phyloP scores from a whole-genome alignment of 768 basidiomycete genomes.

The Naganishia vishniacii region DNA sequence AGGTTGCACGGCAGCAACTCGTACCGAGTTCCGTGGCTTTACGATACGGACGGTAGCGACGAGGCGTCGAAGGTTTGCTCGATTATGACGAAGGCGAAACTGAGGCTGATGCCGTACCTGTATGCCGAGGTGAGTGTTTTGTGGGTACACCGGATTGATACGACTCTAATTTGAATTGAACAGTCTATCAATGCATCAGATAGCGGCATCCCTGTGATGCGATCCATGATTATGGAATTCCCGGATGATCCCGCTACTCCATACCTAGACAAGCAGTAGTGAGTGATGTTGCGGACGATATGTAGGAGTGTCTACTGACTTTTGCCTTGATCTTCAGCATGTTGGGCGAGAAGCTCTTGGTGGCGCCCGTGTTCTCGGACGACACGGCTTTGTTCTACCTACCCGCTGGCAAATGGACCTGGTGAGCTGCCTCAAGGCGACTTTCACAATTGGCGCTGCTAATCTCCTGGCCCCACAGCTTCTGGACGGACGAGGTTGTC shows the following conservation, averaged over 20 bases:
- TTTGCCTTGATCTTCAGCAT: conserved; percentile 33
- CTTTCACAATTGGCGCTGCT: neutral
- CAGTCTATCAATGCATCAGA: conserved; percentile 45
- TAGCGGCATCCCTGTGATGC: conserved; percentile 46
- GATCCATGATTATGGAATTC: conserved; percentile 47
- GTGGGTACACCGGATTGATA: too few relatives aligned
- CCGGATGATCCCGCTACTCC: conserved; percentile 42
- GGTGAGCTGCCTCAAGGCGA: conserved; percentile 11
- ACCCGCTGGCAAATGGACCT: conserved; percentile 46
- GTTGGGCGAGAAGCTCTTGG: conserved; percentile 45
- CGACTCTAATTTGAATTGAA: too few relatives aligned
- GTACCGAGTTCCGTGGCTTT: conserved; percentile 68
- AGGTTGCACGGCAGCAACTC: conserved; percentile 64
- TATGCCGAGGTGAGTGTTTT: conserved; percentile 44
- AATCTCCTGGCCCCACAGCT: conserved; percentile 39
- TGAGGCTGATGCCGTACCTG: conserved; percentile 70
- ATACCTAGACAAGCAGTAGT: conserved; percentile 47
- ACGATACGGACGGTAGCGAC: conserved; percentile 53
- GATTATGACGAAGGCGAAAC: conserved; percentile 59
- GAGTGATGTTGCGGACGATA: neutral
- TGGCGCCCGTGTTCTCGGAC: conserved; percentile 46
- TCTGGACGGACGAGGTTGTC: conserved; percentile 55
- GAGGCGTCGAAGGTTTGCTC: conserved; percentile 52
- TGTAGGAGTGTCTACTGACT: neutral
- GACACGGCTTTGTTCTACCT: conserved; percentile 41